phyloP scores from a whole-genome alignment of 805 yeast species.

The Kodamaea fukazawae region DNA sequence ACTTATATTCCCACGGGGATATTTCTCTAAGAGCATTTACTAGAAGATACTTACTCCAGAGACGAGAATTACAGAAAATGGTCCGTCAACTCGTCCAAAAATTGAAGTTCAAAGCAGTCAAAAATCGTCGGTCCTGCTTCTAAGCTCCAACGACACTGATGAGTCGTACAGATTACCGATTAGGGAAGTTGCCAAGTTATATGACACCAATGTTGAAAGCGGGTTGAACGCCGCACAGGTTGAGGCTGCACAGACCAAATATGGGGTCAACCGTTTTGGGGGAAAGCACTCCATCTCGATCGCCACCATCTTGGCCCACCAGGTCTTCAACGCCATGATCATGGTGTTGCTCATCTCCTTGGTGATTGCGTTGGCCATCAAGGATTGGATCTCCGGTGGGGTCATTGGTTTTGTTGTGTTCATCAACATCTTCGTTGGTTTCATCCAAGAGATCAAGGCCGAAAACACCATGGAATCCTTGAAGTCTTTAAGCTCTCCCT shows the following conservation, averaged over 20 bases:
- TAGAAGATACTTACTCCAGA: background rate
- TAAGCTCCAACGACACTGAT: slow-evolving; percentile 4
- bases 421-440: slow-evolving; percentile 48
- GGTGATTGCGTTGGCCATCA: slow-evolving; percentile 37
- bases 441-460: slow-evolving; percentile 49
- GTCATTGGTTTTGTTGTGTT: slow-evolving; percentile 47
- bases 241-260: background rate
- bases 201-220: slow-evolving; percentile 12
- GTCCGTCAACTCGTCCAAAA: slow-evolving; percentile 14
- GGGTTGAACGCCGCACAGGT: slow-evolving; percentile 16
- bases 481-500: slow-evolving; percentile 44
- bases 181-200: slow-evolving; percentile 16
- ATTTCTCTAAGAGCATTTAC: no score
- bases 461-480: slow-evolving; percentile 52
- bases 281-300: slow-evolving; percentile 28
- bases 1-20: no score
- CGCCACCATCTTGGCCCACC: slow-evolving; percentile 32
- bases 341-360: slow-evolving; percentile 35
- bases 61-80: slow-evolving; percentile 9
- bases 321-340: slow-evolving; percentile 40
- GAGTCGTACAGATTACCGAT: slow-evolving; percentile 17
- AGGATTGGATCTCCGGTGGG: slow-evolving; percentile 42
- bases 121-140: slow-evolving; percentile 12
- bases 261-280: slow-evolving; percentile 28
- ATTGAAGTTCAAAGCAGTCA: slow-evolving; percentile 18